Evolutionary conservation across 805 yeast genomes (phyloP).

Genomic region (Pichia nakasei): DNA sequence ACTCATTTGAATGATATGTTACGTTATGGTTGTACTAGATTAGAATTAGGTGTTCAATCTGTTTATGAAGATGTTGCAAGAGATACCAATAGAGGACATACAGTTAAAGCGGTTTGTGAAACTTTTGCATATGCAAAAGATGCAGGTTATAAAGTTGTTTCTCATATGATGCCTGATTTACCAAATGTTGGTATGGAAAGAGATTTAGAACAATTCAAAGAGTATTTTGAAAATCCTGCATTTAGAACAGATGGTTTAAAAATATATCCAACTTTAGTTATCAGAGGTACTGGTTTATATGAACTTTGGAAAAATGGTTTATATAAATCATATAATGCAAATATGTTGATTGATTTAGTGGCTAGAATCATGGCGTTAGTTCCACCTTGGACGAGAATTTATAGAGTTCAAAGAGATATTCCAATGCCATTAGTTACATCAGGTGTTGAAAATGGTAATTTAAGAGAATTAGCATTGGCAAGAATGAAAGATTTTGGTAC

Average conservation of each 20-base stretch:
- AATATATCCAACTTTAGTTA: slow-evolving; percentile 91
- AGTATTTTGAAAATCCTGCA: slow-evolving; percentile 93
- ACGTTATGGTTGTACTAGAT: slow-evolving; percentile 90
- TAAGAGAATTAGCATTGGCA: slow-evolving; percentile 90
- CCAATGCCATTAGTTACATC: slow-evolving; percentile 98
- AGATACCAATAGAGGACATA: slow-evolving; percentile 96
- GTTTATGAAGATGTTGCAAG: slow-evolving; percentile 98
- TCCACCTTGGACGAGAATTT: slow-evolving; percentile 99
- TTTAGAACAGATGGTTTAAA: slow-evolving; percentile 96
- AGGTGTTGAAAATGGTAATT: slow-evolving; percentile 96
- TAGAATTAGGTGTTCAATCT: slow-evolving; percentile 95
- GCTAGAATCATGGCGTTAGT: slow-evolving; percentile 93
- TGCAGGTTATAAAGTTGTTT: slow-evolving; percentile 94
- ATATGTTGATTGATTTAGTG: slow-evolving; percentile 86
- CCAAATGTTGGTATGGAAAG: slow-evolving; percentile 99
- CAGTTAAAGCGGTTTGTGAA: slow-evolving; percentile 92
- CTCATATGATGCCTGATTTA: slow-evolving; percentile 99
- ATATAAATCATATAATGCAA: slow-evolving; percentile 90
- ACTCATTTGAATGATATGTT: slow-evolving; percentile 94
- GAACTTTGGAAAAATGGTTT: slow-evolving; percentile 96
- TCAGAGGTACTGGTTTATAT: slow-evolving; percentile 93
- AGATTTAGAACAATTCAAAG: slow-evolving; percentile 90
- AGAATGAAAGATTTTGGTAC: slow-evolving; percentile 98
- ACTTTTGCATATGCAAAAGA: slow-evolving; percentile 95
- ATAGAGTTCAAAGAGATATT: slow-evolving; percentile 96